phyloP scores from a whole-genome alignment of 306 rosid species.

The Castanea mollissima region DNA sequence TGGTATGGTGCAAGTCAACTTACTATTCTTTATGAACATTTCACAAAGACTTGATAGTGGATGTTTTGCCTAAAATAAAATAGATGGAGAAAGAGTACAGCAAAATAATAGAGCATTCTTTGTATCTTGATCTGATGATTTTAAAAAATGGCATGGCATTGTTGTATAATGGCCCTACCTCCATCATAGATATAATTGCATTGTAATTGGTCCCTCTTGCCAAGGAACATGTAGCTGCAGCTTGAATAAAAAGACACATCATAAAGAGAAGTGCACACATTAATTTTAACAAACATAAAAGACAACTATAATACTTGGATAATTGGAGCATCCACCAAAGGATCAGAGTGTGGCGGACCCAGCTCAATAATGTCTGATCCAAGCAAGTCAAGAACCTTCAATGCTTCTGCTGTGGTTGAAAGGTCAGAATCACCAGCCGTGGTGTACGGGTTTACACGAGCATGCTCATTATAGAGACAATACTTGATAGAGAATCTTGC shows the following conservation, averaged over 20 bases:
- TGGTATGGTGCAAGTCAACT: no score
- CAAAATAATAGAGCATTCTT: no score
- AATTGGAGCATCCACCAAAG: slow-evolving; percentile 97
- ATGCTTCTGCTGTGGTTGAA: slow-evolving; percentile 78
- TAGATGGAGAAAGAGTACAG: no score
- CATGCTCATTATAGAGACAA: slow-evolving; percentile 20
- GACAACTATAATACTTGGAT: slow-evolving; percentile 62
- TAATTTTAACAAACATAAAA: background rate
- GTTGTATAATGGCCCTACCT: slow-evolving; percentile 45
- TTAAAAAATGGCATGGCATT: slow-evolving; percentile 1
- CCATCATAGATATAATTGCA: slow-evolving; percentile 71
- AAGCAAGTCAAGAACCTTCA: slow-evolving; percentile 74
- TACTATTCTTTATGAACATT: no score
- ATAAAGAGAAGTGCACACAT: slow-evolving; percentile 13
- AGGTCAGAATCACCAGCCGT: slow-evolving; percentile 95
- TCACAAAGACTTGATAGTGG: no score
- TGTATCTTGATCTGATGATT: no score
- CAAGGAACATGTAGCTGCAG: slow-evolving; percentile 87
- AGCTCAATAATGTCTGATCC: slow-evolving; percentile 92
- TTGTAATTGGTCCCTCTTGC: slow-evolving; percentile 73
- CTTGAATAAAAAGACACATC: slow-evolving; percentile 44
- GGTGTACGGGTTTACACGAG: slow-evolving; percentile 58
- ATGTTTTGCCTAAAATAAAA: no score
- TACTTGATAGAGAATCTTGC: slow-evolving; percentile 1
- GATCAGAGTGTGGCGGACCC: slow-evolving; percentile 88